Conservation (phyloP, 495 filamentous ascomycete genomes). For the Aspergillus ellipticus region DNA sequence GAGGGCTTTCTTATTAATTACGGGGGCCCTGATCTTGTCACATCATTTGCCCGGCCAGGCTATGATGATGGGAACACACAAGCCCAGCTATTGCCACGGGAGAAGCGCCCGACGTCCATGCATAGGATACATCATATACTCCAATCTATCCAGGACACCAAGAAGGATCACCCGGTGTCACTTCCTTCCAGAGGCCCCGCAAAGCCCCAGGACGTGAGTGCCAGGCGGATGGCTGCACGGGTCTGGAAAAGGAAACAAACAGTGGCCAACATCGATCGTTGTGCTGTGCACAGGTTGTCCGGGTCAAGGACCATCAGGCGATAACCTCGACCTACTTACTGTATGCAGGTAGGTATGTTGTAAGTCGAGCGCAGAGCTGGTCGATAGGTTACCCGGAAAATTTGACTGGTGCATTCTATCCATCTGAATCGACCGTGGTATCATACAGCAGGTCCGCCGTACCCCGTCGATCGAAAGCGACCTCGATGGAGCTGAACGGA, state of each 20-base stretch:
- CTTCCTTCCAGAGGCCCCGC: neutral
- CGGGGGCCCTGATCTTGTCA: neutral
- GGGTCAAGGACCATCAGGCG: no score
- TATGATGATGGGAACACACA: neutral
- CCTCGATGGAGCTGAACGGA: neutral
- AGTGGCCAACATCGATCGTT: no score
- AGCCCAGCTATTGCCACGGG: constrained; percentile 2
- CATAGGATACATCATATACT: neutral
- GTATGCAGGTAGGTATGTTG: no score
- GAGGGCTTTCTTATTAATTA: neutral
- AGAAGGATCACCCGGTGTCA: neutral
- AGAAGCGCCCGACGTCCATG: constrained; percentile 1
- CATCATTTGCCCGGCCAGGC: neutral
- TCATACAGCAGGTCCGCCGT: neutral
- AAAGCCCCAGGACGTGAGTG: neutral
- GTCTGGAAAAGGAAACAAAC: neutral
- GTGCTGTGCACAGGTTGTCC: no score
- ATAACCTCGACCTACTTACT: no score
- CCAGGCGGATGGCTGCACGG: neutral
- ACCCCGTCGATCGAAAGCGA: neutral
- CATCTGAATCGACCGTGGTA: neutral
- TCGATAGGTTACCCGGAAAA: neutral
- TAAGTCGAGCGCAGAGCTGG: no score
- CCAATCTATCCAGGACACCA: neutral
- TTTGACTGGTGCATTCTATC: neutral